Evolutionary conservation across 2,329 filamentous ascomycete genomes (phyloP), one percentile per base, ranked within the genome.

Genomic region (Raffaelea ambrosiae): DNA sequence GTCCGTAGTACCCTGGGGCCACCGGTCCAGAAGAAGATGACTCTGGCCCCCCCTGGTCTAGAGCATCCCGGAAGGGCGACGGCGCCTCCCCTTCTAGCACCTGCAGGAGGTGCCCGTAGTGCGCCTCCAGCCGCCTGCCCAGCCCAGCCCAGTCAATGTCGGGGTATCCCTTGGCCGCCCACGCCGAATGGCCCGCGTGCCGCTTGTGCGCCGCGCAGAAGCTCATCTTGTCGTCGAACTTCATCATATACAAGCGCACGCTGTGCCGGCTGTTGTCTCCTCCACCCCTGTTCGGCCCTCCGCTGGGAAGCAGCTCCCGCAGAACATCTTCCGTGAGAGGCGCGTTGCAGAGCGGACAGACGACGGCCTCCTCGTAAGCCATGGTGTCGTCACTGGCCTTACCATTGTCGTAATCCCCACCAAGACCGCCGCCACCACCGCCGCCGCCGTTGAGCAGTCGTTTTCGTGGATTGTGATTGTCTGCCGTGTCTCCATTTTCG

Each of bases 1-100:
- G 76, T 2, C 89, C 89, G 64, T 95, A 95, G 64, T 95, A 95
- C 0, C 89, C 89, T 10, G 86, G 85, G 3, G 77, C 81, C 26
- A 84, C n/a, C 71, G 48, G 70, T n/a, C n/a, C n/a, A n/a, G n/a
- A n/a, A n/a, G n/a, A n/a, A n/a, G n/a, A n/a, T n/a, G n/a, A 86
- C 67, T 22, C 77, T 73, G 26, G n/a, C n/a, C n/a, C 76, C 77
- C 58, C 75, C 3, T 72, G 66, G 4, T 71, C 72, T 21, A 88
- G 68, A 1, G 72, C 57, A 10, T 74, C 66, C 14, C 81, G 71
- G 57, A 80, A 93, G 57, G 81, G 71, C 4, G 83, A 87, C 8
- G 61, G 56, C 18, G 67, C 64, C 11, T 29, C 29, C n/a, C 75
- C 76, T 26, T 77, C 67, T 23, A 94, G 67, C 22, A 94, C 70